These are phyloP conservation scores for Chloridella minuta DNA, from an alignment of 352 stramenopile species.

Conservation along the genomic window DNA sequence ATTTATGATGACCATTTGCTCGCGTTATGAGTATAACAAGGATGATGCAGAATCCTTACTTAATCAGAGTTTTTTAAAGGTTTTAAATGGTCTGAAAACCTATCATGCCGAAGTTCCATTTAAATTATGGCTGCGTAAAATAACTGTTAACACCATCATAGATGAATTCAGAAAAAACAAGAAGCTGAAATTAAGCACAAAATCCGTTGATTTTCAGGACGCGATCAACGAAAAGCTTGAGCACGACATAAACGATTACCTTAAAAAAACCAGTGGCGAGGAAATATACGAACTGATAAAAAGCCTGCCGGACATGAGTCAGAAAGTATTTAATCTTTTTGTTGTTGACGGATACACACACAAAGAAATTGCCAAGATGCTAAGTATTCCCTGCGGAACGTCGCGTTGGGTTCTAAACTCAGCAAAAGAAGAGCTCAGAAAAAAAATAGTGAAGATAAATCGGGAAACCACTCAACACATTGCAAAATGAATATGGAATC, in stretches of 20 bases:
- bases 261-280: not conserved
- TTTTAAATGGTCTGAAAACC: not conserved
- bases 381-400: not conserved
- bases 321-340: conserved; percentile 8
- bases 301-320: not conserved
- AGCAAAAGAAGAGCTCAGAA: not conserved
- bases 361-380: not conserved
- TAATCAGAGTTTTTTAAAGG: not conserved
- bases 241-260: not conserved
- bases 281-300: not conserved
- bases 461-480: too few relatives aligned
- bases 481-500: not conserved
- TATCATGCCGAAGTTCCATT: not conserved
- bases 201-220: too few relatives aligned
- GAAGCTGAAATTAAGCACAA: too few relatives aligned
- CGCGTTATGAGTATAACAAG: not conserved
- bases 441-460: not conserved
- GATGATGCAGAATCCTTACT: not conserved
- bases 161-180: not conserved
- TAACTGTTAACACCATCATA: not conserved
- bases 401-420: not conserved
- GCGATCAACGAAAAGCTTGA: too few relatives aligned
- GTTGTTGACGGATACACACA: not conserved
- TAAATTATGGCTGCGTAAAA: not conserved
- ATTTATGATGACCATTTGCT: not conserved